phyloP scores from a whole-genome alignment of 1,139 yeast species.

The Kodamaea alishanica region DNA sequence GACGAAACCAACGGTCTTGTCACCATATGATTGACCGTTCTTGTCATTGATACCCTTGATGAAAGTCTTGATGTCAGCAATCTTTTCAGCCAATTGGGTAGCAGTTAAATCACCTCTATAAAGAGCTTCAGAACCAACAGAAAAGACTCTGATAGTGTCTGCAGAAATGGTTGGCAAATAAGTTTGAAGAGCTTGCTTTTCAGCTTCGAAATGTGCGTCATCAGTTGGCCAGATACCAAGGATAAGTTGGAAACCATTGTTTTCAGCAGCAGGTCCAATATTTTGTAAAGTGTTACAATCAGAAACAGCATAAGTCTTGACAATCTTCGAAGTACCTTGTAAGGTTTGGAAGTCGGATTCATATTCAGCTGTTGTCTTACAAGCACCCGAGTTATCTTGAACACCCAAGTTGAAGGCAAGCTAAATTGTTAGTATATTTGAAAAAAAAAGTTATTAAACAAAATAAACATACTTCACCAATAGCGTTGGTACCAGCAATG shows the following conservation, averaged over 20 bases:
- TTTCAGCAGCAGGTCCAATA: conserved; percentile 83
- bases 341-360: conserved; percentile 57
- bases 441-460: neutral
- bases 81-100: conserved; percentile 58
- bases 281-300: conserved; percentile 82
- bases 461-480: conserved; percentile 41
- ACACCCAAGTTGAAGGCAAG: conserved; percentile 82
- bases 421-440: conserved; percentile 18
- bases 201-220: conserved; percentile 65
- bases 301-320: conserved; percentile 82
- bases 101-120: conserved; percentile 83
- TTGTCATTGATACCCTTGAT: conserved; percentile 65
- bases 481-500: conserved; percentile 36
- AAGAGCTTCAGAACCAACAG: conserved; percentile 90
- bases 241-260: conserved; percentile 67
- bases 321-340: conserved; percentile 52
- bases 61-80: conserved; percentile 54
- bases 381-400: conserved; percentile 60
- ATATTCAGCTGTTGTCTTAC: conserved; percentile 70
- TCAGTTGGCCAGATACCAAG: conserved; percentile 92
- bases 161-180: conserved; percentile 70
- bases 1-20: conserved; percentile 82
- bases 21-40: conserved; percentile 70
- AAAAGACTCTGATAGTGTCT: conserved; percentile 64
- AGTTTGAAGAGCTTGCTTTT: conserved; percentile 61